A percentile compares a stretch with the other conserved stretches of the same genome.
These are phyloP conservation scores for Beauveria sp. DNA, from an alignment of 2,329 filamentous ascomycete species.

Conservation along the genomic window DNA sequence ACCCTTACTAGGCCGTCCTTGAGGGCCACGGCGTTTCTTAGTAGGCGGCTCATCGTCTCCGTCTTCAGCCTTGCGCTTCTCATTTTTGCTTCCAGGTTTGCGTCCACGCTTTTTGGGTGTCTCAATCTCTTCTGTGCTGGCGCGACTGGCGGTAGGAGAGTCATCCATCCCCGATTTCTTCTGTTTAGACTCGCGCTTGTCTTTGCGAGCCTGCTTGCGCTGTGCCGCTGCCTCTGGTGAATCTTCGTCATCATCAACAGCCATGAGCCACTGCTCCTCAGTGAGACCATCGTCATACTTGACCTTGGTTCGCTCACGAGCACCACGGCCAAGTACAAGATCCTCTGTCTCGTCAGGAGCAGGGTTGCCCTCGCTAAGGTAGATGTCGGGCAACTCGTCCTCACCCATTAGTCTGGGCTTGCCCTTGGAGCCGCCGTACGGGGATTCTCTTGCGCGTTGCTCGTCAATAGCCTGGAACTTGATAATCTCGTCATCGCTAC, in stretches of 20 bases:
- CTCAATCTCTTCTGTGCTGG: constrained; percentile 73
- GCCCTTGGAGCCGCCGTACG: constrained; percentile 65
- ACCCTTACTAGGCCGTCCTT: constrained; percentile 59
- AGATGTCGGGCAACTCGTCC: constrained; percentile 86
- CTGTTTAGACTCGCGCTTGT: constrained; percentile 68
- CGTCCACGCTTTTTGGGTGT: constrained; percentile 77
- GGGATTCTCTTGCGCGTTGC: constrained; percentile 56
- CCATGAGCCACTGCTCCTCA: constrained; percentile 98
- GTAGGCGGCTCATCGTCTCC: constrained; percentile 69
- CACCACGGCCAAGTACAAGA: constrained; percentile 71
- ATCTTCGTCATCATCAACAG: constrained; percentile 94
- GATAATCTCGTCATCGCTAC: constrained; percentile 69
- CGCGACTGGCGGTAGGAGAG: constrained; percentile 71
- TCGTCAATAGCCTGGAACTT: constrained; percentile 80
- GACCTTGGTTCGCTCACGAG: constrained; percentile 88
- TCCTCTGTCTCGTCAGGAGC: constrained; percentile 74
- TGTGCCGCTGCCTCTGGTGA: constrained; percentile 87
- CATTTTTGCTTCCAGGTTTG: constrained; percentile 63
- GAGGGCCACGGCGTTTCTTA: constrained; percentile 69
- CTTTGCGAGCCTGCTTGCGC: constrained; percentile 78
- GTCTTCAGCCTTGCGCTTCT: constrained; percentile 84
- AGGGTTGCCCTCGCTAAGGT: constrained; percentile 77
- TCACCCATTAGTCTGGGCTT: constrained; percentile 79
- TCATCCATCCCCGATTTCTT: constrained; percentile 53
- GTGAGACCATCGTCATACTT: constrained; percentile 96